Evolutionary conservation across 768 basidiomycete genomes (phyloP), one percentile per base, ranked within the genome.

Genomic region (Tylopilus vinaceipallidus): DNA sequence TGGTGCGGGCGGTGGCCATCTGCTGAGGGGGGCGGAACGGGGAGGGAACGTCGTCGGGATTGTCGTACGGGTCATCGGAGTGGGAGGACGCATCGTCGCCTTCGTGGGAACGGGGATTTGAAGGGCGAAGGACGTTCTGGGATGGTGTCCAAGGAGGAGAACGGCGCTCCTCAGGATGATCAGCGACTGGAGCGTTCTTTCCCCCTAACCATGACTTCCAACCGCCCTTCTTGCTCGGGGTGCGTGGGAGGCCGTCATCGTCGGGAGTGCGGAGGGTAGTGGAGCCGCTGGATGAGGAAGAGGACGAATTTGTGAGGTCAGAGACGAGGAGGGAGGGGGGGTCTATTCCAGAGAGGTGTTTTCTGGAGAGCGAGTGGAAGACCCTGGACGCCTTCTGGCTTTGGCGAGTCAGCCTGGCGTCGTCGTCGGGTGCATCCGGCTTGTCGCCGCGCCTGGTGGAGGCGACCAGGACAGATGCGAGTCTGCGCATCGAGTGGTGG

Each of bases 261-360:
- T 81, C 81, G 38, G 84, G 82, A 7, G 83, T 84, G 48, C 75
- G 81, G 32, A 82, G 64, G 52, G 64, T 66, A 50, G 73, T 70
- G 19, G 78, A 82, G 24, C 75, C 77, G 34, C 79, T 81, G 35
- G 78, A 80, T 27, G 76, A 78, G n/a, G 84, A 86, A 6, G 84
- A 83, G 10, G 80, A 75, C 5, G 83, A 83, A 42, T 73, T 71
- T 13, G 72, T 68, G 38, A 69, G 73, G 62, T 77, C 58, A 27
- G 53, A 55, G 39, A 60, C 50, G 23, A 63, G 45, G 43, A 70
- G 59, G 29, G 58, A 53, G 24, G 51, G 44, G 23, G 55, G 57
- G 50, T 50, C 59, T 24, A 38, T 34, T 17, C 51, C 35, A 33
- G 61, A 32, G 34, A 42, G 34, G 9, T 54, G 56, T 54, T 66